Conservation (phyloP, 371 early-diverging fungal species). For the Apophysomyces trapeziformis region DNA sequence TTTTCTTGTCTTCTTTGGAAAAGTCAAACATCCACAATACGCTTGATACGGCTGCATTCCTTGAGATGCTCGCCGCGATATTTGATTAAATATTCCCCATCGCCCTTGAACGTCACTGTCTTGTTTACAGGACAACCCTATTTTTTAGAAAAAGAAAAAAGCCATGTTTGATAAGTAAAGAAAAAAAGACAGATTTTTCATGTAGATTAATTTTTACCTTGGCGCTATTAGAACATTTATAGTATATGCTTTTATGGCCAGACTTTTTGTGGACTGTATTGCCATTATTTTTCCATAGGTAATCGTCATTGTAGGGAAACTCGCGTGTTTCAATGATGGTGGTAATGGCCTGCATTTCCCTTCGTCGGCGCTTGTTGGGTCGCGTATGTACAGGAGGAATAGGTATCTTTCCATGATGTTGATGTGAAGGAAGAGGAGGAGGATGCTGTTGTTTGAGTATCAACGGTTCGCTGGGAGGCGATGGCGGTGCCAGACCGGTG, state of each 20-base stretch:
- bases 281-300: conserved; percentile 62
- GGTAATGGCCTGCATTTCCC: conserved; percentile 61
- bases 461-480: not conserved
- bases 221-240: conserved; percentile 49
- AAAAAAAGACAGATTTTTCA: too few relatives aligned
- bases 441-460: not conserved
- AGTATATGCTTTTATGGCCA: conserved; percentile 59
- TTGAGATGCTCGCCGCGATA: conserved; percentile 54
- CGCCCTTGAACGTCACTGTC: conserved; percentile 57
- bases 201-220: conserved; percentile 20
- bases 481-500: conserved; percentile 8
- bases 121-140: conserved; percentile 54
- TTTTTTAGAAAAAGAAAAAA: too few relatives aligned
- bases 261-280: conserved; percentile 58
- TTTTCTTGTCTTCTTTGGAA: not conserved
- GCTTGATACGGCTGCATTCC: conserved; percentile 38
- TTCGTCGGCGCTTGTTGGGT: conserved; percentile 52
- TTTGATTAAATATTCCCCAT: conserved; percentile 55
- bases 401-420: not conserved
- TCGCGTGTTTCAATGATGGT: conserved; percentile 58
- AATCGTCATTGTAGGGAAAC: conserved; percentile 46
- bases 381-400: conserved; percentile 11
- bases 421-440: too few relatives aligned
- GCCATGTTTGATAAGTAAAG: too few relatives aligned
- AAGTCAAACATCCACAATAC: conserved; percentile 23